These are phyloP conservation scores for Kwoniella botswanensis DNA, from an alignment of 768 basidiomycete genomes.

Conservation along the genomic window DNA sequence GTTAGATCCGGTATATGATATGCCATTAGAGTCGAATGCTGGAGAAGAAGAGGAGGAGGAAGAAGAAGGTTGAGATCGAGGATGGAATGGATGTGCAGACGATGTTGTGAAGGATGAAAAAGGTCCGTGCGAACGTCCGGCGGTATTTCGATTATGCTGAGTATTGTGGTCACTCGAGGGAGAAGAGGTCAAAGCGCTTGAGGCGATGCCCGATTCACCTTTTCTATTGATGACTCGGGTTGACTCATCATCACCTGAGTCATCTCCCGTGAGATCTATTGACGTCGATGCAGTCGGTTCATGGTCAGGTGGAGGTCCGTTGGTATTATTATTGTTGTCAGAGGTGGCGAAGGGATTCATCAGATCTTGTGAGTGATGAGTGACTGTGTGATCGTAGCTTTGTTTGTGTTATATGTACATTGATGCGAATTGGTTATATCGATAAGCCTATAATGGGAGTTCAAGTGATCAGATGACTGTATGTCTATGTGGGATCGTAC, in stretches of 20 bases:
- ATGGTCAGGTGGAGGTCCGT: constrained; percentile 16
- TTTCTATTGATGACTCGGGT: not conserved
- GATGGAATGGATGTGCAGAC: not conserved
- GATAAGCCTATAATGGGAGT: not conserved
- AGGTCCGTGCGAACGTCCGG: constrained; percentile 17
- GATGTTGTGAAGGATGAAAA: constrained; percentile 3
- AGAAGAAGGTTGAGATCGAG: not conserved
- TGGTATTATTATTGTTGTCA: not conserved
- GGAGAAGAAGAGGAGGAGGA: not conserved
- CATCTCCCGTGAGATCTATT: constrained; percentile 29
- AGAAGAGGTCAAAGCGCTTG: constrained; percentile 8
- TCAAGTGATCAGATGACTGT: not conserved
- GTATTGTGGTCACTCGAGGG: not conserved
- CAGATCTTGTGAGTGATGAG: not conserved
- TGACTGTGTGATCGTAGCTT: not conserved
- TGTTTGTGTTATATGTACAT: constrained; percentile 1
- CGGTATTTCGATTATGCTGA: not conserved
- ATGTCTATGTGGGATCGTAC: not conserved
- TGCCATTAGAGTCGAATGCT: constrained; percentile 1
- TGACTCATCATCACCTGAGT: constrained; percentile 16
- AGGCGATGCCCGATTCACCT: not conserved
- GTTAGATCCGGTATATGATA: constrained; percentile 16
- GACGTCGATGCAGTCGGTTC: not conserved
- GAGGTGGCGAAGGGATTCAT: constrained; percentile 16
- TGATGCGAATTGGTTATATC: not conserved